These are phyloP conservation scores for Corynespora cassiicola DNA, from an alignment of 2,329 filamentous ascomycete species.

Conservation along the genomic window DNA sequence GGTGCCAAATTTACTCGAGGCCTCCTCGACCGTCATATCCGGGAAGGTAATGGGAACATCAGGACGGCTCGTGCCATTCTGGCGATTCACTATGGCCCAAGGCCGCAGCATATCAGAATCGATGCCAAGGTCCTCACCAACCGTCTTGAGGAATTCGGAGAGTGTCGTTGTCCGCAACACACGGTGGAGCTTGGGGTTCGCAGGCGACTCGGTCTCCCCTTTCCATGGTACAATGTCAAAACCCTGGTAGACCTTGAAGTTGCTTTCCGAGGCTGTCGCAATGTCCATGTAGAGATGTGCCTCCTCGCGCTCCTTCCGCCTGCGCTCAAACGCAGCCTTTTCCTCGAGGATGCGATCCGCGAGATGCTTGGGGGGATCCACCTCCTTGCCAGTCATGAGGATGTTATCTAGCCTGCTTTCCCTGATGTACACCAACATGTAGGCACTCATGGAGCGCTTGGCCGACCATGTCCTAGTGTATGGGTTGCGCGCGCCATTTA, in stretches of 20 bases:
- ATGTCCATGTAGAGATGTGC: slow-evolving; percentile 91
- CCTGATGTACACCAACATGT: slow-evolving; percentile 98
- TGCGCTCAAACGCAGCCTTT: slow-evolving; percentile 74
- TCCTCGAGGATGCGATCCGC: slow-evolving; percentile 83
- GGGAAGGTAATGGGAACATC: slow-evolving; percentile 84
- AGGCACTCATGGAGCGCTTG: slow-evolving; percentile 82
- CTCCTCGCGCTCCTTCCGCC: slow-evolving; percentile 88
- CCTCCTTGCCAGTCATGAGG: slow-evolving; percentile 74
- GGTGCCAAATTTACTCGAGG: slow-evolving; percentile 71
- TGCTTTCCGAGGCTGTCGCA: slow-evolving; percentile 79
- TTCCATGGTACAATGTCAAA: slow-evolving; percentile 74
- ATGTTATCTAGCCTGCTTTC: slow-evolving; percentile 85
- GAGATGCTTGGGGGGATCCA: slow-evolving; percentile 83
- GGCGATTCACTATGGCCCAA: slow-evolving; percentile 98
- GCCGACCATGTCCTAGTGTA: slow-evolving; percentile 69
- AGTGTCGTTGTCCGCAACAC: slow-evolving; percentile 78
- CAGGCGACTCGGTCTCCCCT: slow-evolving; percentile 64
- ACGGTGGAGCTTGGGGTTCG: slow-evolving; percentile 75
- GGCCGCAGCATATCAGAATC: slow-evolving; percentile 77
- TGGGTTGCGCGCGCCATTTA: slow-evolving; percentile 67
- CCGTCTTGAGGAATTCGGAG: slow-evolving; percentile 72
- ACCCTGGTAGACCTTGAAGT: slow-evolving; percentile 80
- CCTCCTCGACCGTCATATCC: slow-evolving; percentile 72
- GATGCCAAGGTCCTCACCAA: slow-evolving; percentile 73
- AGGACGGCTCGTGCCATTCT: slow-evolving; percentile 94